Conservation (phyloP, 768 basidiomycete species). For the Leucocoprinus birnbaumii region DNA sequence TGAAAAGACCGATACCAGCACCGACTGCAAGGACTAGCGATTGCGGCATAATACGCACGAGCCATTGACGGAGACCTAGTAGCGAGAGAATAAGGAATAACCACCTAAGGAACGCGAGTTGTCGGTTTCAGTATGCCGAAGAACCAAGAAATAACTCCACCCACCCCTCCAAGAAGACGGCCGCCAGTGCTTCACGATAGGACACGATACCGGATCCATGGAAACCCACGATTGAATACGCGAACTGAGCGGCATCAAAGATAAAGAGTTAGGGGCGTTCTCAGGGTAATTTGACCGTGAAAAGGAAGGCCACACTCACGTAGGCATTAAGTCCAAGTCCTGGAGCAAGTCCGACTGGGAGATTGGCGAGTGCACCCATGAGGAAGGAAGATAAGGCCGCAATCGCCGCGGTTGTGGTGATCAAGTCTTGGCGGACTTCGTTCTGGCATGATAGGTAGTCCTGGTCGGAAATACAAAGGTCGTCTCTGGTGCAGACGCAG, state of each 20-base stretch:
- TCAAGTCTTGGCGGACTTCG: constrained; percentile 71
- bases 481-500: constrained; percentile 65
- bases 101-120: constrained; percentile 47
- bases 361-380: constrained; percentile 82
- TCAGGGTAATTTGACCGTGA: background rate
- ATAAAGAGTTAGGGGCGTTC: too few species aligned
- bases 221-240: constrained; percentile 86
- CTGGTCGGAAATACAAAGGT: constrained; percentile 51
- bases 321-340: constrained; percentile 84
- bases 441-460: constrained; percentile 55
- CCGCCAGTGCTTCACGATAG: constrained; percentile 78
- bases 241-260: constrained; percentile 50
- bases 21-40: constrained; percentile 84
- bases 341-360: constrained; percentile 88
- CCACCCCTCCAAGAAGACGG: constrained; percentile 86
- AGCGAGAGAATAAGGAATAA: constrained; percentile 78
- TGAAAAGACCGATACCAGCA: constrained; percentile 84
- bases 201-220: constrained; percentile 72
- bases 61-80: constrained; percentile 85
- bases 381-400: constrained; percentile 72
- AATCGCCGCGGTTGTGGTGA: constrained; percentile 79
- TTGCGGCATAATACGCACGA: constrained; percentile 85
- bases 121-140: background rate
- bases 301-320: constrained; percentile 35
- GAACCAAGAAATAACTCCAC: constrained; percentile 18